A percentile compares a stretch with the other conserved stretches of the same genome.
Conservation (phyloP, 371 early-diverging fungal species). For the Circinella minor region DNA sequence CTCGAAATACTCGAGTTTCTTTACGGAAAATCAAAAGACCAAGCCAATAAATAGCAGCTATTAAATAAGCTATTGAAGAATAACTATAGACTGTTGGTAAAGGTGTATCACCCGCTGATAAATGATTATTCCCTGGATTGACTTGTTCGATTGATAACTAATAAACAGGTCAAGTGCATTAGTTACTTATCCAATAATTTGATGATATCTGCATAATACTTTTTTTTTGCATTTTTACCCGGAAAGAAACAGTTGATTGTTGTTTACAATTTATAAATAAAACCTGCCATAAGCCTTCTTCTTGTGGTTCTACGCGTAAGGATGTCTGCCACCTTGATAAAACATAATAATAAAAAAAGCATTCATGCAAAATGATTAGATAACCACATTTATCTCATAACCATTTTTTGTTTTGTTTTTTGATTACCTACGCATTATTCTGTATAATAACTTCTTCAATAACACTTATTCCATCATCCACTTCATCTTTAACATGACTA, state of each 20-base stretch:
- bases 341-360: not conserved
- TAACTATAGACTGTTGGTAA: conserved; percentile 52
- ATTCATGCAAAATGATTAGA: not conserved
- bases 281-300: conserved; percentile 56
- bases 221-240: conserved; percentile 26
- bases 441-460: conserved; percentile 22
- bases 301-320: conserved; percentile 29
- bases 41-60: conserved; percentile 41
- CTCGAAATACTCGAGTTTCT: conserved; percentile 54
- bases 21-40: conserved; percentile 34
- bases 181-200: not conserved
- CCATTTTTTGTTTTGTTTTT: no score
- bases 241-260: conserved; percentile 36
- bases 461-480: conserved; percentile 32
- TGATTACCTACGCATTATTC: conserved; percentile 1
- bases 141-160: conserved; percentile 51
- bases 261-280: conserved; percentile 54
- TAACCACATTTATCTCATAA: no score
- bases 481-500: conserved; percentile 34
- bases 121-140: conserved; percentile 54
- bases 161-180: not conserved
- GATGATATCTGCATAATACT: not conserved
- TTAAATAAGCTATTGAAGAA: conserved; percentile 40
- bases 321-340: conserved; percentile 33
- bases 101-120: conserved; percentile 63